Evolutionary conservation across 768 basidiomycete species (phyloP).

Genomic region (Chiua virens): DNA sequence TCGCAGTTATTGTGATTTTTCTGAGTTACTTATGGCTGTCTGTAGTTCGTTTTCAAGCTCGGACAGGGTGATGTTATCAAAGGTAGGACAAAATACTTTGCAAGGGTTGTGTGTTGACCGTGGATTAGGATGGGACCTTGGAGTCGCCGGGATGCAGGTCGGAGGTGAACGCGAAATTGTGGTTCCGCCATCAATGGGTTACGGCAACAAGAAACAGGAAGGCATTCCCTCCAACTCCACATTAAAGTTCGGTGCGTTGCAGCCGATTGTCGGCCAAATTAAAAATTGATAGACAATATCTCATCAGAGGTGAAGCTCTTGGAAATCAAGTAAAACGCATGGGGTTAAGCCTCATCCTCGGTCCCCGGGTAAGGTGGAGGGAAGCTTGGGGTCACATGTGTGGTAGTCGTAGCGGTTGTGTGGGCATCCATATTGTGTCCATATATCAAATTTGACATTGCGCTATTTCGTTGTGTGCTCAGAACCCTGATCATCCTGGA

Average conservation of each 20-base stretch:
- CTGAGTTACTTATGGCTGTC: neutral
- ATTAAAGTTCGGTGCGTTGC: slow-evolving; percentile 70
- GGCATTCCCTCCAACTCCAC: slow-evolving; percentile 81
- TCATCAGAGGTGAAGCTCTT: slow-evolving; percentile 69
- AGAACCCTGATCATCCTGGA: slow-evolving; percentile 21
- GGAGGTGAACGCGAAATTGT: slow-evolving; percentile 84
- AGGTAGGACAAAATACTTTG: slow-evolving; percentile 41
- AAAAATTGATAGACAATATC: slow-evolving; percentile 11
- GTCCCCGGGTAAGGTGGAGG: slow-evolving; percentile 6
- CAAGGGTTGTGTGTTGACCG: slow-evolving; percentile 2
- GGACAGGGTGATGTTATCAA: slow-evolving; percentile 93
- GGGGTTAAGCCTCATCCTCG: slow-evolving; percentile 9
- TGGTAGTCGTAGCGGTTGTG: slow-evolving; percentile 16
- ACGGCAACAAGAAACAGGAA: slow-evolving; percentile 60
- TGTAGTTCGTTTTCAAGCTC: slow-evolving; percentile 72
- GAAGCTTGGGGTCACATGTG: slow-evolving; percentile 15
- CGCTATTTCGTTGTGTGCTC: slow-evolving; percentile 12
- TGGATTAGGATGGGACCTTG: slow-evolving; percentile 81
- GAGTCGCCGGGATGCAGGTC: slow-evolving; percentile 88
- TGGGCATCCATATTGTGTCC: slow-evolving; percentile 17
- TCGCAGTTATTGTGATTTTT: slow-evolving; percentile 10
- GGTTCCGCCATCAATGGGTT: slow-evolving; percentile 69
- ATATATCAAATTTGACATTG: slow-evolving; percentile 31
- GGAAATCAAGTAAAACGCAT: slow-evolving; percentile 54
- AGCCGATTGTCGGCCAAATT: neutral